Base-by-base conservation (phyloP, 1,139 yeast species). In the Pichia inconspicua region DNA sequence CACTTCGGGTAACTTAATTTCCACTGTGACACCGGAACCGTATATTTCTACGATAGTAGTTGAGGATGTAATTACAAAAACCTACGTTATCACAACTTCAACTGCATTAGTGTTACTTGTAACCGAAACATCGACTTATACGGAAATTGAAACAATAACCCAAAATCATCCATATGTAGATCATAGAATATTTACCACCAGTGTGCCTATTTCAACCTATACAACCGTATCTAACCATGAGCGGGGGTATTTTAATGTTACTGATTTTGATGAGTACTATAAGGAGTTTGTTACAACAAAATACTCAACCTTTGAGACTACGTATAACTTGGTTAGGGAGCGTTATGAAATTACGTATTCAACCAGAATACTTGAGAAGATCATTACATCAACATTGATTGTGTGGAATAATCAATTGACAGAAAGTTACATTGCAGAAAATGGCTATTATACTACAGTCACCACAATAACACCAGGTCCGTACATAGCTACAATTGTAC, bases 91-190 rank as follows among this genome's bases (percentile, higher is more conserved):
- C n/a, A 51, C 54, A 14, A 53, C 57, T 22, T 48, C 53, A 38
- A 47, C 57, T 28, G 59, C 56, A n/a, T 38, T 46, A 7, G 48
- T 55, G 9, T 30, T 55, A n/a, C 40, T 58, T 17, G 56, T 57
- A 7, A 53, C 60, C 12, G 50, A 53, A 40, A 53, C 59, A 3
- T 43, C 51, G 38, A 48, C 57, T 5, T 25, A 41, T 4, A 47
- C 52, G 12, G 34, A 42, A 17, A 48, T 53, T n/a, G 49, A 48
- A 12, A 46, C 51, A 1, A 12, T 38, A 2, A 44, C 42, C 4
- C n/a, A 22, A 12, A 25, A 19, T 9, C n/a, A 30, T 41, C 44
- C 42, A 5, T 27, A 28, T 25, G 35, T 36, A 1, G 34, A 32
- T 11, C 19, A 34, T 11, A 3, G 15, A 4, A 40, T 32, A 14